Percentiles rank a stretch among this genome's conserved stretches.
Evolutionary conservation across 495 filamentous ascomycete species (phyloP).

Genomic region (Daldinia loculata): DNA sequence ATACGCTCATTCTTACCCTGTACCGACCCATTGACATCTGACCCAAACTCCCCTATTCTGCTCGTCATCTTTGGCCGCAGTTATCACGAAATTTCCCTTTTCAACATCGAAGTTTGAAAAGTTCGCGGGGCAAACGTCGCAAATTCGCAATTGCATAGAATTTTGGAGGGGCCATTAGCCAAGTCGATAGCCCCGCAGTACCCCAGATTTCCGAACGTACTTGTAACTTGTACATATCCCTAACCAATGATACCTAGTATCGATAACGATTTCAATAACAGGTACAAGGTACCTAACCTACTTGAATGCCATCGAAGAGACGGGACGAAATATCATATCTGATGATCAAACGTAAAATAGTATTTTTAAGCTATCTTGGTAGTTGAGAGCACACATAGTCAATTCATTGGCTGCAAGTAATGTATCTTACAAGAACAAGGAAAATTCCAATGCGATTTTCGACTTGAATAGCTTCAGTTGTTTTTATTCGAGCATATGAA

Average conservation of each 20-base stretch:
- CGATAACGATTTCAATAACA: too few species aligned
- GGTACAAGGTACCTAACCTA: too few species aligned
- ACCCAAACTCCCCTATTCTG: constrained; percentile 14
- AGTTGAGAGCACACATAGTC: neutral
- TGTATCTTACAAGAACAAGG: neutral
- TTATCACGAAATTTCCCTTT: constrained; percentile 15
- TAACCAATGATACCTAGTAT: neutral
- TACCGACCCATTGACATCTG: constrained; percentile 3
- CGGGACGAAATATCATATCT: too few species aligned
- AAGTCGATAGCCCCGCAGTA: constrained; percentile 16
- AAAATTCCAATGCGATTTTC: neutral
- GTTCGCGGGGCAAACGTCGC: constrained; percentile 30
- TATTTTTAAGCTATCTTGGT: neutral
- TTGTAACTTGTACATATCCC: neutral
- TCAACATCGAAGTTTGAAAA: constrained; percentile 5
- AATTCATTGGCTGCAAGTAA: neutral
- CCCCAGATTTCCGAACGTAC: constrained; percentile 24
- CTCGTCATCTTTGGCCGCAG: constrained; percentile 19
- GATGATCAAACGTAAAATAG: neutral
- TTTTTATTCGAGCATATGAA: neutral
- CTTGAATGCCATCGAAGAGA: too few species aligned
- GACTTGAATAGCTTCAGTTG: neutral
- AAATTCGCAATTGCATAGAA: constrained; percentile 14
- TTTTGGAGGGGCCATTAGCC: constrained; percentile 37
- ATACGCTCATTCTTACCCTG: constrained; percentile 5